Percentiles rank a stretch among this genome's conserved stretches.
Evolutionary conservation across 306 rosid genomes (phyloP).

Genomic region (Vicia faba): DNA sequence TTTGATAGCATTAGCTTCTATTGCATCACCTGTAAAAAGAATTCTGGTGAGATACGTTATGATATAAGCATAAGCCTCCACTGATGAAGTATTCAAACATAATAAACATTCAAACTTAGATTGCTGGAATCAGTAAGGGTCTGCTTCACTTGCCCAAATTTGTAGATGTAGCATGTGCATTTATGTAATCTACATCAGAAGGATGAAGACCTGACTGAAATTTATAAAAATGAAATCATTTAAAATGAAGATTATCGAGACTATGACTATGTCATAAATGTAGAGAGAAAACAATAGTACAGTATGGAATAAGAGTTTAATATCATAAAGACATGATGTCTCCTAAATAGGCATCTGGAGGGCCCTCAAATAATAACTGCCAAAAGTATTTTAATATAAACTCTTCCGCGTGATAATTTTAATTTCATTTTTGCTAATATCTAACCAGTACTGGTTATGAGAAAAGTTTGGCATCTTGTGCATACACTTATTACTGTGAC

Average conservation of each 20-base stretch:
- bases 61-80: conserved; percentile 25
- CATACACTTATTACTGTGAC: not conserved
- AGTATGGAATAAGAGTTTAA: conserved; percentile 22
- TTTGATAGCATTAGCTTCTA: conserved; percentile 89
- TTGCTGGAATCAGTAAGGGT: conserved; percentile 33
- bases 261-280: conserved; percentile 30
- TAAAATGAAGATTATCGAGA: conserved; percentile 15
- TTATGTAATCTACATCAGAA: conserved; percentile 76
- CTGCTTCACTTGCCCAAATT: conserved; percentile 63
- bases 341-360: conserved; percentile 1
- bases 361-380: conserved; percentile 26
- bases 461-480: conserved; percentile 1
- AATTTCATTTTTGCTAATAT: conserved; percentile 17
- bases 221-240: conserved; percentile 35
- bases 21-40: conserved; percentile 64
- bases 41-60: conserved; percentile 12
- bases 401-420: conserved; percentile 2
- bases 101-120: conserved; percentile 30
- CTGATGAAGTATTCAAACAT: conserved; percentile 16
- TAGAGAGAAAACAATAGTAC: conserved; percentile 19
- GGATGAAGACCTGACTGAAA: conserved; percentile 82
- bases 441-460: conserved; percentile 8
- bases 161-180: conserved; percentile 95
- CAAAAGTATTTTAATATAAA: conserved; percentile 20
- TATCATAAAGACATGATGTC: conserved; percentile 19